These are phyloP conservation scores for Arabidopsis arenosa DNA, from an alignment of 345 rosid species.

Conservation along the genomic window DNA sequence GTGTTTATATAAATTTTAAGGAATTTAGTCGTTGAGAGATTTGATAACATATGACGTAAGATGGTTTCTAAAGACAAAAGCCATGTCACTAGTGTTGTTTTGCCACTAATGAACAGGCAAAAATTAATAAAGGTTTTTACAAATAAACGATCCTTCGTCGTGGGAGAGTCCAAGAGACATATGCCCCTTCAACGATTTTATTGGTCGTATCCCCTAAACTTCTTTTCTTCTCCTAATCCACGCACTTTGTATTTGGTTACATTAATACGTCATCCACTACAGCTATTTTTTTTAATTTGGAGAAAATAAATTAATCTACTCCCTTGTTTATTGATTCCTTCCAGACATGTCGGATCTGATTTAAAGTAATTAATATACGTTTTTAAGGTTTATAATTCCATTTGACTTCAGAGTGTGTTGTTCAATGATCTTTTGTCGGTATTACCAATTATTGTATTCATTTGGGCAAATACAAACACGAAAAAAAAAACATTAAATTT, in stretches of 20 bases:
- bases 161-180: constrained; percentile 48
- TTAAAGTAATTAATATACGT: background rate
- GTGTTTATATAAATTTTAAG: background rate
- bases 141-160: constrained; percentile 39
- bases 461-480: background rate
- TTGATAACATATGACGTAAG: constrained; percentile 17
- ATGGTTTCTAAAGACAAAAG: background rate
- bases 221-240: constrained; percentile 32
- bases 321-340: constrained; percentile 31
- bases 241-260: constrained; percentile 29
- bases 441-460: background rate
- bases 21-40: background rate
- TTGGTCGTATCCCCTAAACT: constrained; percentile 38
- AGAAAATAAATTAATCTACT: background rate
- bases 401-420: constrained; percentile 36
- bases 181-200: constrained; percentile 46
- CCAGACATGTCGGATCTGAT: constrained; percentile 43
- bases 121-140: background rate
- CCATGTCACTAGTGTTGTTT: constrained; percentile 27
- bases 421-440: background rate
- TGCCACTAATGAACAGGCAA: constrained; percentile 40
- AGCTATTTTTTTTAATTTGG: background rate
- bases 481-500: no score
- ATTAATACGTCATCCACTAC: constrained; percentile 36
- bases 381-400: constrained; percentile 23